phyloP scores from a whole-genome alignment of 1,139 yeast species.

The Lodderomyces parapsilosis region DNA sequence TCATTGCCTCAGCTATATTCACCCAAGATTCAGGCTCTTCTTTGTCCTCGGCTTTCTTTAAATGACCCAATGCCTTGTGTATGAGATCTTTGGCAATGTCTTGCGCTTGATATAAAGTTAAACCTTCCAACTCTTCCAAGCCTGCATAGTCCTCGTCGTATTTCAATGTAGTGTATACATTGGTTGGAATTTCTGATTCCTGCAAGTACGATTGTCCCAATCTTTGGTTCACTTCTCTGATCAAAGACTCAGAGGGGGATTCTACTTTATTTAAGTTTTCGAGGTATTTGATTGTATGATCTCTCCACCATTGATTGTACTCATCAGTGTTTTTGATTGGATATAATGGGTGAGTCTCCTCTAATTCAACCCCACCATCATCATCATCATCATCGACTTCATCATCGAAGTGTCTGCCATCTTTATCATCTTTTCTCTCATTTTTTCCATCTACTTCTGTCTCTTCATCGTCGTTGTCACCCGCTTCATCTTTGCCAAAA shows the following conservation, averaged over 20 bases:
- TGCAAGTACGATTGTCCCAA: constrained; percentile 63
- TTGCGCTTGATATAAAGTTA: constrained; percentile 44
- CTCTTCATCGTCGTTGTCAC: no score
- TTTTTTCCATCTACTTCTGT: no score
- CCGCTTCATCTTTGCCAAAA: constrained; percentile 52
- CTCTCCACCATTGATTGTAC: constrained; percentile 57
- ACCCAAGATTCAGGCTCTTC: constrained; percentile 84
- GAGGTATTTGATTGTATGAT: constrained; percentile 47
- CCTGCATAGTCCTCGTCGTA: constrained; percentile 57
- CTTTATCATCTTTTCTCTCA: constrained; percentile 33
- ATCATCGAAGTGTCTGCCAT: constrained; percentile 27
- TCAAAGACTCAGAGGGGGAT: constrained; percentile 20
- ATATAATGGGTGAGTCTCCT: constrained; percentile 54
- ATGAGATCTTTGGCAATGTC: constrained; percentile 50
- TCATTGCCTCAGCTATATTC: constrained; percentile 78
- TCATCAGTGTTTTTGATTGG: constrained; percentile 34
- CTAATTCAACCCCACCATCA: constrained; percentile 32
- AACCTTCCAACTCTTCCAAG: constrained; percentile 36
- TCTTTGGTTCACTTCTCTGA: constrained; percentile 42
- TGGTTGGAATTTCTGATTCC: constrained; percentile 62
- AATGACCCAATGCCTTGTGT: constrained; percentile 54
- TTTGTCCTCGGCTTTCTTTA: constrained; percentile 60
- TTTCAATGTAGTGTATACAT: constrained; percentile 52
- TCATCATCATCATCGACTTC: constrained; percentile 25
- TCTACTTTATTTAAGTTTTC: constrained; percentile 27